A percentile compares a stretch with the other conserved stretches of the same genome.
Conservation (phyloP, 306 rosid species). For the Cercis canadensis region DNA sequence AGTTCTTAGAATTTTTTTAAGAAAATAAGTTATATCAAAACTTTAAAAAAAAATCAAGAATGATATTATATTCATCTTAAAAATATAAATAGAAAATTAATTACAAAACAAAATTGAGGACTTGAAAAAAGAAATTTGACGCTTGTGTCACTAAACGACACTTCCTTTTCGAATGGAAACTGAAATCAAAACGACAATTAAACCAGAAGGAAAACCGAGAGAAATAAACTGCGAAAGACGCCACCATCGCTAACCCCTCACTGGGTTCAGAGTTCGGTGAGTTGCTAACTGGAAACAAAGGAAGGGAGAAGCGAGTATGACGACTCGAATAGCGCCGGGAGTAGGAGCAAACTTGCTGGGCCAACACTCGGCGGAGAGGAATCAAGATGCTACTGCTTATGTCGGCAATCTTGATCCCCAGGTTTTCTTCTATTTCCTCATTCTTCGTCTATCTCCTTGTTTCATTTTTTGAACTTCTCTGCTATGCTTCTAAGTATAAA, state of each 20-base stretch:
- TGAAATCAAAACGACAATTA: too few relatives aligned
- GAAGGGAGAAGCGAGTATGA: conserved; percentile 51
- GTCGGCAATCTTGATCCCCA: conserved; percentile 99
- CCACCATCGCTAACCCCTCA: not conserved
- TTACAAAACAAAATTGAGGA: too few relatives aligned
- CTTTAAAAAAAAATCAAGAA: too few relatives aligned
- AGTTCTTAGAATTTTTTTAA: too few relatives aligned
- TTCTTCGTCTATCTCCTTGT: too few relatives aligned
- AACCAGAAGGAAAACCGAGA: not conserved
- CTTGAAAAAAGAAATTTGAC: too few relatives aligned
- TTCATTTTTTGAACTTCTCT: not conserved
- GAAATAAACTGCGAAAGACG: not conserved
- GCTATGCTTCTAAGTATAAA: conserved; percentile 3
- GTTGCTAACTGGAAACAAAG: not conserved
- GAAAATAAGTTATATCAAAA: too few relatives aligned
- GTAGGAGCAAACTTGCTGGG: conserved; percentile 91
- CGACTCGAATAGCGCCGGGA: conserved; percentile 96
- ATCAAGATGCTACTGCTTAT: conserved; percentile 98
- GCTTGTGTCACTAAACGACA: too few relatives aligned
- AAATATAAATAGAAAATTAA: too few relatives aligned
- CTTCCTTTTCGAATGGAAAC: too few relatives aligned
- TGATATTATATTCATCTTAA: too few relatives aligned
- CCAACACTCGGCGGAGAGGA: conserved; percentile 89
- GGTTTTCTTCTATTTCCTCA: conserved; percentile 38
- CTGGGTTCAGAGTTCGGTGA: not conserved